Conservation (phyloP, 768 basidiomycete genomes). For the Termitomyces sp. region DNA sequence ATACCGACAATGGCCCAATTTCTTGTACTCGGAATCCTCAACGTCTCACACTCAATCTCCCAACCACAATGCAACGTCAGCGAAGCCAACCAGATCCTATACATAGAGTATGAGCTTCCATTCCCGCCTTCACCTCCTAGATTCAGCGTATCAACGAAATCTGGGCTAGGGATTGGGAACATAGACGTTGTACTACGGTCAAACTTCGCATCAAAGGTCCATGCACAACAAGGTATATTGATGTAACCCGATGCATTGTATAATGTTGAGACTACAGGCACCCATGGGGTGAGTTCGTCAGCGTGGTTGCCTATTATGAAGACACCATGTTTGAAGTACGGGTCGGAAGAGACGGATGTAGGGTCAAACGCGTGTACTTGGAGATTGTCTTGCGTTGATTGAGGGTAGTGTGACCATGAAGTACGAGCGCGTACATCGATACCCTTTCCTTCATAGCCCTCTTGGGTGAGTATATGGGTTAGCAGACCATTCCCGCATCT, state of each 20-base stretch:
- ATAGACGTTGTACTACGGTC: slow-evolving; percentile 39
- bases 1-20: slow-evolving; percentile 89
- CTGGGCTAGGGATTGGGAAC: slow-evolving; percentile 21
- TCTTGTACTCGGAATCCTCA: slow-evolving; percentile 90
- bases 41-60: slow-evolving; percentile 77
- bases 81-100: slow-evolving; percentile 82
- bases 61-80: slow-evolving; percentile 75
- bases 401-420: slow-evolving; percentile 81
- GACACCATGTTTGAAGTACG: slow-evolving; percentile 33
- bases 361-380: slow-evolving; percentile 73
- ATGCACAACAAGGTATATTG: slow-evolving; percentile 89
- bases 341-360: slow-evolving; percentile 16
- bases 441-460: slow-evolving; percentile 82
- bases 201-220: slow-evolving; percentile 68
- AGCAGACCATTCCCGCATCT: slow-evolving; percentile 93
- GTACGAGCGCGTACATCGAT: slow-evolving; percentile 81
- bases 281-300: slow-evolving; percentile 95
- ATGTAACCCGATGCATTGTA: slow-evolving; percentile 60
- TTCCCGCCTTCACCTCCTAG: slow-evolving; percentile 58
- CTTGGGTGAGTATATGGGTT: slow-evolving; percentile 77
- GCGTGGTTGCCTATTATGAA: slow-evolving; percentile 96
- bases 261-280: slow-evolving; percentile 73
- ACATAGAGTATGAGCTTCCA: slow-evolving; percentile 70
- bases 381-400: slow-evolving; percentile 51
- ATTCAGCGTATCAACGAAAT: slow-evolving; percentile 37